Evolutionary conservation across 108 stramenopile species (phyloP), one percentile per base, ranked within the genome.

Genomic region (Aurantiochytrium sp.): DNA sequence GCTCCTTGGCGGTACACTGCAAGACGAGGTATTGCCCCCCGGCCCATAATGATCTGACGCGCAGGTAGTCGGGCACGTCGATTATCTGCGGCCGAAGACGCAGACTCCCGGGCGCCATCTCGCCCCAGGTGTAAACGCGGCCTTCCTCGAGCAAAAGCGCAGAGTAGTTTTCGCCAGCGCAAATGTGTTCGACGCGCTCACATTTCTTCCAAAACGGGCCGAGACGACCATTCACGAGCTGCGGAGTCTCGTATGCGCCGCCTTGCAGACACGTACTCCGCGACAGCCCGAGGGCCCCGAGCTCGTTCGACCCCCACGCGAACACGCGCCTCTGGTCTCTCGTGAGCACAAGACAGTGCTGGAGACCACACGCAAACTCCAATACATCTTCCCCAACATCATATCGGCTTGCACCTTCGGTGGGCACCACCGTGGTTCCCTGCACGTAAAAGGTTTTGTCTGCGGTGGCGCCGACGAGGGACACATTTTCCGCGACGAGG

Each of bases 111-210:
- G n/a, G 19, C 30, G 27, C 45, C 12, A 81, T 15, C 27, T 41
- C 39, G 27, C 73, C 73, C 36, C 73, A 81, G 12, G 32, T 6
- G 24, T 30, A 81, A 39, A 81, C 73, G 6, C 45, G 21, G 6
- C 73, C 73, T 22, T 81, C 73, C 19, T 48, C 42, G 6, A 48
- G 39, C 2, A 41, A 24, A 41, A 48, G 12, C 45, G 36, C 73
- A 81, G 73, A 81, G 32, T 81, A 81, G 73, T 48, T 24, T 48
- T n/a, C 73, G 6, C 45, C 73, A 81, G 73, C 73, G 24, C 39
- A 41, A 81, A 81, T n/a, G n/a, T 81, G 24, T 12, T 22, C 39
- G 27, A 81, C 45, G 8, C 39, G n/a, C 24, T 81, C 73, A 17
- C 39, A 41, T 48, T 81, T 81, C 6, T 81, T 17, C 73, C 73